Conservation (phyloP, 2,329 filamentous ascomycete genomes). For the Metarhizium humberi region DNA sequence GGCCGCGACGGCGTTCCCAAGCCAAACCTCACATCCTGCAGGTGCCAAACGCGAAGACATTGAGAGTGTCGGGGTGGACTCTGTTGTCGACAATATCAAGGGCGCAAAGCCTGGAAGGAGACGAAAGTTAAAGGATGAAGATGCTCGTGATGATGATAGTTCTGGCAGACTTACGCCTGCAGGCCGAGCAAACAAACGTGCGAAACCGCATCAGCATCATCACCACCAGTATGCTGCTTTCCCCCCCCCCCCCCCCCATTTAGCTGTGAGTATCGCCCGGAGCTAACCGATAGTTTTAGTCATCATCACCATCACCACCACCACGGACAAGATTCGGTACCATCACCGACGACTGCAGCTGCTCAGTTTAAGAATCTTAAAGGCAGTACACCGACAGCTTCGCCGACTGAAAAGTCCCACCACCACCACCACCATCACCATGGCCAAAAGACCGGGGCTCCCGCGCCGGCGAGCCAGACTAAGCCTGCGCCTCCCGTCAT, state of each 20-base stretch:
- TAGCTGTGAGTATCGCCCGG: background rate
- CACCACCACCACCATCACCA: conserved; percentile 40
- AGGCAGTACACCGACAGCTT: conserved; percentile 33
- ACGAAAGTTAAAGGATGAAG: conserved; percentile 70
- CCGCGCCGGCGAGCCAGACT: conserved; percentile 13
- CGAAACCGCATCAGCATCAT: conserved; percentile 58
- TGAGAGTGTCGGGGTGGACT: conserved; percentile 35
- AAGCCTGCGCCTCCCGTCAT: conserved; percentile 21
- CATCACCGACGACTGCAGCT: conserved; percentile 31
- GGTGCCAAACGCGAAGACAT: conserved; percentile 44
- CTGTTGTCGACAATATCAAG: conserved; percentile 31
- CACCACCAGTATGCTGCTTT: conserved; percentile 53
- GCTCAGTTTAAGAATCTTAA: conserved; percentile 40
- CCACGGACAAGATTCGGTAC: conserved; percentile 37
- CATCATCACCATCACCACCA: conserved; percentile 29
- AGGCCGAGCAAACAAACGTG: conserved; percentile 52
- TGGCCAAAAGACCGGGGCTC: conserved; percentile 23
- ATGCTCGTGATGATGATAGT: conserved; percentile 57
- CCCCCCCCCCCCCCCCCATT: background rate
- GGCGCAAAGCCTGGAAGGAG: conserved; percentile 42
- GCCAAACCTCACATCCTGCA: conserved; percentile 10
- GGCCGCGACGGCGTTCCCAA: conserved; percentile 33
- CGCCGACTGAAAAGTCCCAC: conserved; percentile 34
- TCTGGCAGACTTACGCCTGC: conserved; percentile 53
- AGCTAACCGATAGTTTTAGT: background rate